Conservation (phyloP, 225 moss, liverwort and hornwort genomes). For the Bryum argenteum region DNA sequence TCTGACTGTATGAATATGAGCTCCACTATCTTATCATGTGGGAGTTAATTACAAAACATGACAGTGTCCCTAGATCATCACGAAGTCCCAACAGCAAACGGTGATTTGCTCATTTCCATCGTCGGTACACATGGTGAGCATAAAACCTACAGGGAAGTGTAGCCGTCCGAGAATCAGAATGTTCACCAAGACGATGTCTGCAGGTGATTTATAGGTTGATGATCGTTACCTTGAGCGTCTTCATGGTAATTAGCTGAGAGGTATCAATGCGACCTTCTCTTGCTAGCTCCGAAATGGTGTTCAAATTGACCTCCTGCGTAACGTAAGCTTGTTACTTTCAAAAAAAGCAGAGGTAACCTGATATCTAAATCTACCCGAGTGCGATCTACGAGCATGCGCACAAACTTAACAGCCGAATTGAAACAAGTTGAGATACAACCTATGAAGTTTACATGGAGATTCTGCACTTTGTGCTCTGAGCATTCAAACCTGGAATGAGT, state of each 20-base stretch:
- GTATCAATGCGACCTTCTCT: conserved; percentile 82
- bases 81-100: not conserved
- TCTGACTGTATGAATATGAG: not conserved
- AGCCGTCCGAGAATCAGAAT: not conserved
- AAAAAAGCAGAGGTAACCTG: not conserved
- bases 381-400: not conserved
- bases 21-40: not conserved
- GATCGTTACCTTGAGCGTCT: conserved; percentile 76
- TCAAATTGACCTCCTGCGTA: conserved; percentile 86
- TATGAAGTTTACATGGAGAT: too few relatives aligned
- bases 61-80: not conserved
- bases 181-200: not conserved
- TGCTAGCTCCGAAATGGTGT: conserved; percentile 77
- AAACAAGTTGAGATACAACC: too few relatives aligned
- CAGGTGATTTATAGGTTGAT: not conserved
- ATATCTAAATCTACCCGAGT: not conserved
- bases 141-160: not conserved
- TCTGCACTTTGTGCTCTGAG: not conserved
- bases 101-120: not conserved
- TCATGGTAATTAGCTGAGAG: conserved; percentile 97
- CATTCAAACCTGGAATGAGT: conserved; percentile 64
- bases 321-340: conserved; percentile 1
- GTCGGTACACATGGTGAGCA: not conserved
- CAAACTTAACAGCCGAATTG: not conserved
- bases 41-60: not conserved